Evolutionary conservation across 1,139 yeast genomes (phyloP), one percentile per base, ranked within the genome.

Genomic region (Kurtzmaniella quercitrusa): DNA sequence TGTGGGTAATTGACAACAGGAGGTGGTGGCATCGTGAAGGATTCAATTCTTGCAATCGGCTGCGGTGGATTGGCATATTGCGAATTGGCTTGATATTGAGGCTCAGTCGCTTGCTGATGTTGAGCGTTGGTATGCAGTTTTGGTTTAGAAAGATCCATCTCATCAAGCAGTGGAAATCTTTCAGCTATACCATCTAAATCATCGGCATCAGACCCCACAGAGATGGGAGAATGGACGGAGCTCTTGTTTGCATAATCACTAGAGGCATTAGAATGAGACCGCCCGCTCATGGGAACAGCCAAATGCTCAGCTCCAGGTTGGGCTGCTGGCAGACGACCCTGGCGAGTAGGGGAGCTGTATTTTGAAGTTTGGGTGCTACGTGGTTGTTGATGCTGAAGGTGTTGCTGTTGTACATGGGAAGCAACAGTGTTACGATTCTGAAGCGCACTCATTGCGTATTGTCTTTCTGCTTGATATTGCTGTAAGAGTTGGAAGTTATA

Each of bases 401-500:
- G 56, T 42, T 61, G 66, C 40, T 65, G 70, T 38, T 67, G 68
- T 38, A 53, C 30, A 46, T 19, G 19, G 16, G 20, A n/a, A 12
- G 4, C 8, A n/a, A 15, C 20, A n/a, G 12, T 34, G 26, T 34
- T 34, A 3, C 37, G 9, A 34, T 9, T 34, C 34, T 14, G 17
- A 5, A 14, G 34, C n/a, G 12, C 15, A n/a, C 8, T 34, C 33
- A 65, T 42, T 42, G 68, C 73, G 36, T 61, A 56, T 42, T 71
- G 76, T 45, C 61, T 68, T 30, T 66, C 66, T 12, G 58, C 59
- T 50, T 72, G 78, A 52, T 69, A 70, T 30, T 70, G 75, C 45
- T 71, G 73, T 40, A 73, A 61, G 6, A 74, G 73, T 32, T 67
- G 72, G 57, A 73, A 73, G 48, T 71, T 66, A 51, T 71, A 73